Evolutionary conservation across 176 grass and related monocot species (phyloP).

Genomic region (Metroxylon sagu): DNA sequence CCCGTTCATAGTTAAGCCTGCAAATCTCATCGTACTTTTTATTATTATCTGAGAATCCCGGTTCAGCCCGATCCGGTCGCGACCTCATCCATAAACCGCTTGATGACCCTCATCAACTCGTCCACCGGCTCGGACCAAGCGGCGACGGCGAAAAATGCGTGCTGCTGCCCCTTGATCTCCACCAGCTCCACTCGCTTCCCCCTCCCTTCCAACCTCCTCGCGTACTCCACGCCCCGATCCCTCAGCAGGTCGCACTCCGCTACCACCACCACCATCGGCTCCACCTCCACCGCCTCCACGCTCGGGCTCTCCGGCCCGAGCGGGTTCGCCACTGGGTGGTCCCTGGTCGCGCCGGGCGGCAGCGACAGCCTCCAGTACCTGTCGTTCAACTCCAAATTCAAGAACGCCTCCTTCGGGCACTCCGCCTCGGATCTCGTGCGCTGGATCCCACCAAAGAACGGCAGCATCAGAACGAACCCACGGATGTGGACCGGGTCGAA

Average conservation of each 20-base stretch:
- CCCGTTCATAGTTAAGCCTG: too few relatives aligned
- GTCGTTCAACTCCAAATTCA: conserved; percentile 57
- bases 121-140: conserved; percentile 45
- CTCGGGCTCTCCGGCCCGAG: conserved; percentile 43
- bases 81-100: conserved; percentile 41
- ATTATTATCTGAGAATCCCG: too few relatives aligned
- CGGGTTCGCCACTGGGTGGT: conserved; percentile 58
- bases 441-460: conserved; percentile 58
- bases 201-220: conserved; percentile 29
- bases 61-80: background rate
- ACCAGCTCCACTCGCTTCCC: conserved; percentile 59
- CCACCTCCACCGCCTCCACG: conserved; percentile 38
- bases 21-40: too few relatives aligned
- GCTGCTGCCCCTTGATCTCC: conserved; percentile 73
- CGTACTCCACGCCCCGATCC: conserved; percentile 71
- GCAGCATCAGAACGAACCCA: conserved; percentile 68
- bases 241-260: conserved; percentile 53
- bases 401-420: conserved; percentile 66
- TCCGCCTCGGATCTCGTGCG: conserved; percentile 54
- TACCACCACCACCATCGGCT: conserved; percentile 65
- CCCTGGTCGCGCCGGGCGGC: conserved; percentile 41
- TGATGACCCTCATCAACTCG: conserved; percentile 55
- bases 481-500: conserved; percentile 22
- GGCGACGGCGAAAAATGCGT: conserved; percentile 80
- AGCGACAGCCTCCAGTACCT: conserved; percentile 79